phyloP scores from a whole-genome alignment of 2,329 filamentous ascomycete species.

The Aspergillus ochraceus region DNA sequence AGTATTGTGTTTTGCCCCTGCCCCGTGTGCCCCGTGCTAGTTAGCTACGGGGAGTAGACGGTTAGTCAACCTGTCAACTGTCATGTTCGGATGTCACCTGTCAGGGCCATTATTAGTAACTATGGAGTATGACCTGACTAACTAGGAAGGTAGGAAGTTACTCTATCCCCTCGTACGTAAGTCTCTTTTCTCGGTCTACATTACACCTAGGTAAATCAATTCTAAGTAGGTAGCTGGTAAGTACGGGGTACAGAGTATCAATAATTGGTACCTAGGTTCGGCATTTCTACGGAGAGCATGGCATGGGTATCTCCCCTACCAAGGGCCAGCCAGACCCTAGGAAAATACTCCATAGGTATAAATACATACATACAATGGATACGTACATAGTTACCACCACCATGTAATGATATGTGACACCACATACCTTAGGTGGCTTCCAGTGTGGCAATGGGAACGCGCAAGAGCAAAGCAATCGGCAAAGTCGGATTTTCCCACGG shows the following conservation, averaged over 20 bases:
- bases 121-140: background rate
- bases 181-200: background rate
- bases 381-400: no score
- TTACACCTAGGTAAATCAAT: background rate
- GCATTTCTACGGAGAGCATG: background rate
- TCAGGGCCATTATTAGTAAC: background rate
- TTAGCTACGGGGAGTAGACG: no score
- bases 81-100: background rate
- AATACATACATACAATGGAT: no score
- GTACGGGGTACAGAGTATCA: background rate
- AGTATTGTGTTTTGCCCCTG: background rate
- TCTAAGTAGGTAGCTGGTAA: no score
- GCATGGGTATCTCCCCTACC: background rate
- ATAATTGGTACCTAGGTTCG: background rate
- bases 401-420: no score
- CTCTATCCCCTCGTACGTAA: background rate
- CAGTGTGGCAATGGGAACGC: background rate
- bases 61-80: background rate
- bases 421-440: no score
- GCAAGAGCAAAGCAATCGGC: background rate
- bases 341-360: no score
- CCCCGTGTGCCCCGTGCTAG: background rate
- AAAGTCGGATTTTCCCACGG: no score
- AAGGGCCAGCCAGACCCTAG: no score
- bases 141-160: background rate